Conservation (phyloP, 306 rosid species). For the Abrus precatorius region DNA sequence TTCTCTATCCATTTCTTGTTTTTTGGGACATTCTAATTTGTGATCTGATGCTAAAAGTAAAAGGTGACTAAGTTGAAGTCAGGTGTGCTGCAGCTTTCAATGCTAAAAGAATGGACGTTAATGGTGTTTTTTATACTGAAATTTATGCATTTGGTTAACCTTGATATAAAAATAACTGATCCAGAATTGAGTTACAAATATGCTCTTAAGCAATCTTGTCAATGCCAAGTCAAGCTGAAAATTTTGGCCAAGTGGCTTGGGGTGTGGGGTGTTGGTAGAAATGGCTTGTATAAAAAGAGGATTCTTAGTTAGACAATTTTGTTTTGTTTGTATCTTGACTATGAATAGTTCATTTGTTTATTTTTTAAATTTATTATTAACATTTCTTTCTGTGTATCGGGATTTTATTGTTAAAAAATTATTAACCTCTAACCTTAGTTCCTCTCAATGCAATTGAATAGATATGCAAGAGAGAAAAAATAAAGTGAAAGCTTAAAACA, state of each 20-base stretch:
- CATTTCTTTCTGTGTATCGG: background rate
- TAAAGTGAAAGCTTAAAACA: conserved; percentile 5
- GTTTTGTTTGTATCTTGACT: conserved; percentile 28
- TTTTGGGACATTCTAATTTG: background rate
- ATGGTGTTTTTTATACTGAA: background rate
- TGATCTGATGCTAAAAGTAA: conserved; percentile 19
- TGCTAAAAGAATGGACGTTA: conserved; percentile 15
- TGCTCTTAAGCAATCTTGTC: background rate
- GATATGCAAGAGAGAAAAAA: background rate
- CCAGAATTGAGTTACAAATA: background rate
- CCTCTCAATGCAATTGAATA: conserved; percentile 1
- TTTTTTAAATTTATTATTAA: background rate
- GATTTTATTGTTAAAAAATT: background rate
- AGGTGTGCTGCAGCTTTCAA: conserved; percentile 16
- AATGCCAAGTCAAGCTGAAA: background rate
- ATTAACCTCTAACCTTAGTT: background rate
- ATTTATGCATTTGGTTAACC: background rate
- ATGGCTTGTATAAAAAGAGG: conserved; percentile 2
- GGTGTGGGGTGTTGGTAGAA: conserved; percentile 5
- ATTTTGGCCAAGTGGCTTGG: conserved; percentile 27
- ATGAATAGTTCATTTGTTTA: conserved; percentile 22
- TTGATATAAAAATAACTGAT: background rate
- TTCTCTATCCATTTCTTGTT: background rate
- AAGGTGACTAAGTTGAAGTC: conserved; percentile 9
- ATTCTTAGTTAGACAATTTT: background rate